Conservation (phyloP, 2,329 filamentous ascomycete species). For the Xylariaceae sp. region DNA sequence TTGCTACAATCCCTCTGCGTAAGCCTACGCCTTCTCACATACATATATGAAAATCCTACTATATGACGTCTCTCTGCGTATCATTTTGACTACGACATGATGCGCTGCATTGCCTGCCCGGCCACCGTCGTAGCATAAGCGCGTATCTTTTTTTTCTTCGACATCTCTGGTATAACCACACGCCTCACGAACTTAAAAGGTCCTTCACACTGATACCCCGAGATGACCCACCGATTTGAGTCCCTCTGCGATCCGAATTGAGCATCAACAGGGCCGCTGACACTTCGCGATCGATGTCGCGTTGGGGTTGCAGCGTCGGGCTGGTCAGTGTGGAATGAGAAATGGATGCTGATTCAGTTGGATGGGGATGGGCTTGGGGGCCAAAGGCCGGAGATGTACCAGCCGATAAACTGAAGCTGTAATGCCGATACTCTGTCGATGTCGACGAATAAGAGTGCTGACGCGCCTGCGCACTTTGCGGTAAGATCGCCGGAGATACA, state of each 20-base stretch:
- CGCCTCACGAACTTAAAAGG: conserved; percentile 44
- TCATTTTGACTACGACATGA: too few species aligned
- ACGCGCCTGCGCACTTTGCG: conserved; percentile 40
- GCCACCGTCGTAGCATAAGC: too few species aligned
- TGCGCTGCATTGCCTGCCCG: too few species aligned
- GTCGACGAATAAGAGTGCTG: conserved; percentile 52
- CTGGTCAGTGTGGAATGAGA: conserved; percentile 54
- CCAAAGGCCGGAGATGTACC: conserved; percentile 43
- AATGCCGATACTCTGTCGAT: conserved; percentile 37
- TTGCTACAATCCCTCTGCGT: too few species aligned
- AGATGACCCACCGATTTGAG: conserved; percentile 19
- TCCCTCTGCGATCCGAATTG: conserved; percentile 65
- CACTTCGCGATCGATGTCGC: conserved; percentile 68
- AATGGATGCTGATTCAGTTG: conserved; percentile 23
- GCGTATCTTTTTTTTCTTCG: too few species aligned
- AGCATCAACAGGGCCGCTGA: conserved; percentile 86
- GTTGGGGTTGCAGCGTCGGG: conserved; percentile 51
- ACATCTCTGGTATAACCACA: too few species aligned
- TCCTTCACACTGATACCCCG: conserved; percentile 53
- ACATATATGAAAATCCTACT: too few species aligned
- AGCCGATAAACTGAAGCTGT: conserved; percentile 34
- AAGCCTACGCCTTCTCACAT: too few species aligned
- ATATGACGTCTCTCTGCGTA: too few species aligned
- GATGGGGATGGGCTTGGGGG: conserved; percentile 37
- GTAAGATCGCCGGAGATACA: conserved; percentile 46